Conservation (phyloP, 495 filamentous ascomycete species). For the Penicillium dipodomyicola region DNA sequence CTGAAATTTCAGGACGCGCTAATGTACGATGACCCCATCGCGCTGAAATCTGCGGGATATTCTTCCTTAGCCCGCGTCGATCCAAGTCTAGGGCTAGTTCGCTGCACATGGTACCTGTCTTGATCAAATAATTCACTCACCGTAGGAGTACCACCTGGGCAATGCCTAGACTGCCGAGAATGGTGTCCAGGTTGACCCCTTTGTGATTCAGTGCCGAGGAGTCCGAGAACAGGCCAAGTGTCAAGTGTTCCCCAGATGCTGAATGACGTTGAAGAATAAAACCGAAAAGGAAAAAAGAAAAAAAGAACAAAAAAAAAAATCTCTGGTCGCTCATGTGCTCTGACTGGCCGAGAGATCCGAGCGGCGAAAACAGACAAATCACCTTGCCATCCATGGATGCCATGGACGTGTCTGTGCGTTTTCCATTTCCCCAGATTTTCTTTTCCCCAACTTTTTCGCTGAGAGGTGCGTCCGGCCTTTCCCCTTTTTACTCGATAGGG, state of each 20-base stretch:
- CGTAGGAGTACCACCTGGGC: neutral
- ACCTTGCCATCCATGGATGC: neutral
- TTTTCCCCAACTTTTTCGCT: constrained; percentile 17
- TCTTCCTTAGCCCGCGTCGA: constrained; percentile 16
- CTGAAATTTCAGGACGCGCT: constrained; percentile 8
- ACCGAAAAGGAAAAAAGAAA: constrained; percentile 1
- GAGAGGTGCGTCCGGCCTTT: no score
- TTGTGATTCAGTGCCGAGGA: neutral
- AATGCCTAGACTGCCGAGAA: constrained; percentile 7
- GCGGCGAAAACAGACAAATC: constrained; percentile 19
- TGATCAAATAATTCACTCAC: constrained; percentile 22
- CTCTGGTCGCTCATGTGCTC: neutral
- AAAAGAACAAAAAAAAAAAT: neutral
- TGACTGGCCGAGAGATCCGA: constrained; percentile 29
- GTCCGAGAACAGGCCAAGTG: neutral
- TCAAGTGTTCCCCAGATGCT: neutral
- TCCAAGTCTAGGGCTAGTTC: constrained; percentile 22
- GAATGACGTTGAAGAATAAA: neutral
- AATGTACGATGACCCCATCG: constrained; percentile 26
- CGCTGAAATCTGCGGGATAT: constrained; percentile 25
- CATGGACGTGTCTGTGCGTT: constrained; percentile 3
- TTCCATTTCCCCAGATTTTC: constrained; percentile 3
- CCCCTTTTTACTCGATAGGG: no score
- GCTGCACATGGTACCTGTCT: constrained; percentile 20
- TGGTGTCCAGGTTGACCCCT: constrained; percentile 4